Evolutionary conservation across 805 yeast species (phyloP).

Genomic region (Candida quercuum): DNA sequence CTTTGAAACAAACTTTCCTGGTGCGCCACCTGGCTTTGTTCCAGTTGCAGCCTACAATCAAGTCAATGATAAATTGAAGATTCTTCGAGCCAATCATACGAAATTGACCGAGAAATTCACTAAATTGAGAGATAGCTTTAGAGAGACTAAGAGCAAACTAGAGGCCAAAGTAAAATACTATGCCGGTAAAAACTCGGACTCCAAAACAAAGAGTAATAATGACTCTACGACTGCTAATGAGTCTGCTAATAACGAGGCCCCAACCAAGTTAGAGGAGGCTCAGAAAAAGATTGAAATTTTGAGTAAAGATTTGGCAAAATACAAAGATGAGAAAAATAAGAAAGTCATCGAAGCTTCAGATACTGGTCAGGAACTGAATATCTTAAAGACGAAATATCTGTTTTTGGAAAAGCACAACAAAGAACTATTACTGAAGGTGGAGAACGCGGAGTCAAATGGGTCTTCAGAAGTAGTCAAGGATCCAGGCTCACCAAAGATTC

Average conservation of each 20-base stretch:
- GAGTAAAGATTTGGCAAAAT: conserved; percentile 1
- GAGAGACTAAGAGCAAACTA: not conserved
- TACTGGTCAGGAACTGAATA: conserved; percentile 2
- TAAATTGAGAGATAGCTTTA: conserved; percentile 2
- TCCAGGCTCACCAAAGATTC: not conserved
- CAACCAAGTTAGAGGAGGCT: not conserved
- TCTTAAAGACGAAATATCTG: conserved; percentile 4
- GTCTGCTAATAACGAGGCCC: not conserved
- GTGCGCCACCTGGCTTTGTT: not conserved
- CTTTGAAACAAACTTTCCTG: conserved; percentile 1
- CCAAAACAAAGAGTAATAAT: not conserved
- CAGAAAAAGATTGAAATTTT: not conserved
- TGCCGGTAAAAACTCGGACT: not conserved
- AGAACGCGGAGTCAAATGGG: not conserved
- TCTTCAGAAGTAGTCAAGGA: too few relatives aligned
- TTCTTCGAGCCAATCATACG: not conserved
- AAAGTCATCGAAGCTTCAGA: not conserved
- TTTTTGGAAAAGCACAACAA: conserved; percentile 3
- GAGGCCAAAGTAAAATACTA: not conserved
- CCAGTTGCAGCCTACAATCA: not conserved
- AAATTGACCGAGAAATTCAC: not conserved
- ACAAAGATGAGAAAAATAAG: conserved; percentile 1
- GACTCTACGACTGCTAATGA: not conserved
- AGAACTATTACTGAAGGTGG: conserved; percentile 1
- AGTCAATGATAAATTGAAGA: not conserved